phyloP scores from a whole-genome alignment of 2,329 filamentous ascomycete genomes.

The Hypoxylon sp. region DNA sequence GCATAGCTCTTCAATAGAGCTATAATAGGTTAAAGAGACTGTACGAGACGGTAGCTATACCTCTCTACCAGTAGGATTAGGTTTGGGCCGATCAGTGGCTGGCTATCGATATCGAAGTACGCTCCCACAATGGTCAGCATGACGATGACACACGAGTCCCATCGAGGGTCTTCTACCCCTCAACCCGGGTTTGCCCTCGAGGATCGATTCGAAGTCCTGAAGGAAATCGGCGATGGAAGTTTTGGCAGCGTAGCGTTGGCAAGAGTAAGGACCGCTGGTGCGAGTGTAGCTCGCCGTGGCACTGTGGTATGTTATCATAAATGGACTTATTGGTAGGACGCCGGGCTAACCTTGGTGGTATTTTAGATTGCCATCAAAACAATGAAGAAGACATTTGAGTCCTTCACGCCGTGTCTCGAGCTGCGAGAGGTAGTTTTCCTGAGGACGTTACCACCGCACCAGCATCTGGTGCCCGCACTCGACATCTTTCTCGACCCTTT shows the following conservation, averaged over 20 bases:
- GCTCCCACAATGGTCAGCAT: conserved; percentile 65
- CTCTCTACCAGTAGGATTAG: conserved; percentile 45
- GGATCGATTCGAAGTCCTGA: conserved; percentile 95
- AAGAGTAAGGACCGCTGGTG: conserved; percentile 90
- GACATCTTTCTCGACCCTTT: conserved; percentile 98
- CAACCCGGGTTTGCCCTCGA: conserved; percentile 76
- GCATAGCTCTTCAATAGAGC: conserved; percentile 59
- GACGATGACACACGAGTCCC: conserved; percentile 83
- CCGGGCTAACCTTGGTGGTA: conserved; percentile 14
- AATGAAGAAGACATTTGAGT: conserved; percentile 99
- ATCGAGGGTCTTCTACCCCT: conserved; percentile 74
- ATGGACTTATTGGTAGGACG: conserved; percentile 14
- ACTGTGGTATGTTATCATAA: conserved; percentile 80
- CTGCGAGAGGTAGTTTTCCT: conserved; percentile 97
- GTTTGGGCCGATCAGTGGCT: conserved; percentile 7
- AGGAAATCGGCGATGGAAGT: conserved; percentile 98
- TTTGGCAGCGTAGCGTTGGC: conserved; percentile 96
- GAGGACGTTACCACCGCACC: conserved; percentile 86
- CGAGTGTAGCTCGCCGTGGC: conserved; percentile 88
- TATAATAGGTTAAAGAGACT: conserved; percentile 45
- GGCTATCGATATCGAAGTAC: conserved; percentile 27
- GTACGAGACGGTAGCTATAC: conserved; percentile 49
- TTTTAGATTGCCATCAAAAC: conserved; percentile 96
- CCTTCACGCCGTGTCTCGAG: conserved; percentile 89
- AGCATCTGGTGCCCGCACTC: conserved; percentile 94